Base-by-base conservation (phyloP, 805 yeast species). In the Saitoella complicata region DNA sequence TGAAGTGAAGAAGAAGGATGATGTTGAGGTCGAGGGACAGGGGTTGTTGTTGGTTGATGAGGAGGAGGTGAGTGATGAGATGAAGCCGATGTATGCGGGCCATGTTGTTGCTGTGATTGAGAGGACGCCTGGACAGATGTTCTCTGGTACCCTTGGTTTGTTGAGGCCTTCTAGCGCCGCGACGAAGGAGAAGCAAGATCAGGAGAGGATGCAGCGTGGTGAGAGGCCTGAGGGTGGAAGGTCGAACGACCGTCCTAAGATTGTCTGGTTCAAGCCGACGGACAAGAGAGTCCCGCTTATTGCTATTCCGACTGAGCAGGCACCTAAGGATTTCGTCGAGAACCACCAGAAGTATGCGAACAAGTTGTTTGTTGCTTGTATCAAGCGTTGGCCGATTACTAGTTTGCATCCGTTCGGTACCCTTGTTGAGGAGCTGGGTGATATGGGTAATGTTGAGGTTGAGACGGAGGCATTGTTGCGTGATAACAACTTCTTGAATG, bases 331-430 rank as follows among this genome's bases (percentile, higher is more conserved):
- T 61, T 88, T 91, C 63, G 87, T 91, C 38, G 95, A 86, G 53
- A 86, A 85, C 54, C 94, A 86, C 52, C 93, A 82, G 46, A 71
- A 70, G 43, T 91, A 91, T 56, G 70, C 82, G 0, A 76, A 83
- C 58, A 82, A 79, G 54, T 65, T 87, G 43, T 91, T 88, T 58
- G 88, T 91, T 49, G 96, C 97, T 0, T 81, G 94, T 1, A 88
- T 91, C 57, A 91, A 91, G 61, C 79, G 98, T 62, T 91, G 98
- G 98, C 98, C 98, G 57, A 91, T 91, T 62, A 91, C 98, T 7
- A 88, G 97, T 0, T 71, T 91, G 61, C 98, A 91, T 67, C 98
- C 98, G 5, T 91, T 91, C 58, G 98, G 98, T 55, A 86, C 95
- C 32, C 67, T 91, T 46, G 80, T 88, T 30, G 81, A 87, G 40